Conservation (phyloP, 306 rosid species). For the Citrullus mucosospermus region DNA sequence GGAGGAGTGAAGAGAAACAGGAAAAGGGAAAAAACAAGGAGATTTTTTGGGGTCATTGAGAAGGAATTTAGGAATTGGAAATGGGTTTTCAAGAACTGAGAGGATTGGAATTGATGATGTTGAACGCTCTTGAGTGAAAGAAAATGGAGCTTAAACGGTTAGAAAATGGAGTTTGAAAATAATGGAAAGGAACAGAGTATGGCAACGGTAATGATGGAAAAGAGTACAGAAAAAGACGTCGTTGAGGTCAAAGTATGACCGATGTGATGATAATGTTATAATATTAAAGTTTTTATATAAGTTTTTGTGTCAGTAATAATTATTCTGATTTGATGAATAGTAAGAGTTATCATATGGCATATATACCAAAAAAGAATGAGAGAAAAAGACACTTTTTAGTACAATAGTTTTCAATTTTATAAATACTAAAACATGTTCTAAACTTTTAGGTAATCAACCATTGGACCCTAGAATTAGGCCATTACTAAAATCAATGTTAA, state of each 20-base stretch:
- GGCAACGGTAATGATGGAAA: neutral
- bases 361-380: no score
- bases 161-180: conserved; percentile 2
- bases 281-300: neutral
- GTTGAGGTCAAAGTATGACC: neutral
- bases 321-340: neutral
- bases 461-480: no score
- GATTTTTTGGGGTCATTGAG: neutral
- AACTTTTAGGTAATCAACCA: no score
- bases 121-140: neutral
- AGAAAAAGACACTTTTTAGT: no score
- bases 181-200: neutral
- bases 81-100: neutral
- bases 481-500: no score
- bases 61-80: neutral
- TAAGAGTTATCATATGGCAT: neutral
- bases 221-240: neutral
- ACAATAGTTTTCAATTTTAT: no score
- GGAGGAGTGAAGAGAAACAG: neutral
- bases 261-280: neutral
- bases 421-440: no score
- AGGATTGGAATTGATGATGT: neutral
- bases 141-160: conserved; percentile 16
- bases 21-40: neutral
- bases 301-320: neutral